Evolutionary conservation across 176 grass and related monocot species (phyloP), one percentile per base, ranked within the genome.

Genomic region (Eragrostis curvula): DNA sequence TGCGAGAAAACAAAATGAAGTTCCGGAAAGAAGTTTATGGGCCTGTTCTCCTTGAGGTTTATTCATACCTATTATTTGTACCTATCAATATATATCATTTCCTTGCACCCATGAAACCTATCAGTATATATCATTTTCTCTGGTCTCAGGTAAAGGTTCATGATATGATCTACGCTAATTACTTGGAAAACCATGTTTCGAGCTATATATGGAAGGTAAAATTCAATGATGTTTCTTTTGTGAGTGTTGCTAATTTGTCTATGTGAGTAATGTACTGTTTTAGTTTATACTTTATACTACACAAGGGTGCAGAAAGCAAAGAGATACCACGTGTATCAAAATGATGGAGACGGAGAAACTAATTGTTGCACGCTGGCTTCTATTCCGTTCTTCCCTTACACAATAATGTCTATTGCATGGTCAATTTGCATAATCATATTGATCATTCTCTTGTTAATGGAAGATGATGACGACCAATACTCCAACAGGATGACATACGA

Each of bases 181-280:
- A 93, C 79, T 91, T 98, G 90, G 96, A 98, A 87, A 58, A 79
- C 25, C 92, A 98, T 84, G 92, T 98, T 66, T 79, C 96, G 21
- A 88, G 89, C 46, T 93, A 95, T 84, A 77, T 98, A 86, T 98
- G 96, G 92, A 98, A 93, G 96, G 92, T 98, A 88, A 40, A 59
- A 50, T 85, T 27, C 68, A 36, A 5, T 21, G 44, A 21, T 51
- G 8, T 64, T 77, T 88, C 11, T 27, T 45, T 56, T 70, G 43
- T 25, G 2, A 20, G 16, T 72, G 12, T 27, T 81, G 45, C 36
- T 39, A 81, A 70, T 39, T 63, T 49, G 12, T 70, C 36, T 50
- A 74, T 41, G 21, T 20, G 3, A 53, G 16, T 44, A 66, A 14
- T 36, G 53, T 55, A 53, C 5, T 82, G 65, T 49, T 77, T 32